Conservation (phyloP, 345 rosid species). For the Rhodamnia rubescens region DNA sequence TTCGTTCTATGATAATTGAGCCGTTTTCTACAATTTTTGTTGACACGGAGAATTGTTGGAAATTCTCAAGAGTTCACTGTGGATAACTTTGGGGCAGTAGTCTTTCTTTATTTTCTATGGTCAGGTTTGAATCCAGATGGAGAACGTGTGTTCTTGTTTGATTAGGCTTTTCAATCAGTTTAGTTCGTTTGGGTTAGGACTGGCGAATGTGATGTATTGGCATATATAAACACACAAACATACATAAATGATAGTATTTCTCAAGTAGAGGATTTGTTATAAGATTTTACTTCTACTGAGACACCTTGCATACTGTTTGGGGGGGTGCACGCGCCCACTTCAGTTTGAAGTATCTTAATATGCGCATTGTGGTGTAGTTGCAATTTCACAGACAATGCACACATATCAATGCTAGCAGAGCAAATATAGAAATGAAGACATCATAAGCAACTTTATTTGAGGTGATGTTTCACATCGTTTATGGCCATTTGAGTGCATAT, state of each 20-base stretch:
- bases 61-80: neutral
- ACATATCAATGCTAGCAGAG: neutral
- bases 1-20: neutral
- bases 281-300: neutral
- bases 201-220: neutral
- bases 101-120: neutral
- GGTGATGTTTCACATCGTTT: neutral
- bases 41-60: neutral
- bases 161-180: neutral
- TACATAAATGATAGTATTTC: neutral
- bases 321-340: too few species aligned
- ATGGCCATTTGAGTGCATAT: neutral
- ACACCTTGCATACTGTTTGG: too few species aligned
- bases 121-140: neutral
- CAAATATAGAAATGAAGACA: neutral
- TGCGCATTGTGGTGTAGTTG: neutral
- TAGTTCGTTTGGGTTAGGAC: neutral
- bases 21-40: neutral
- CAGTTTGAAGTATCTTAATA: neutral
- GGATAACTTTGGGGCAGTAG: neutral
- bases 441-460: neutral
- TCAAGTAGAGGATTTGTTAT: neutral
- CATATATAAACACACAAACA: neutral
- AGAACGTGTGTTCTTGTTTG: neutral
- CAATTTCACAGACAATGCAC: neutral